Base-by-base conservation (phyloP, 1,284 basidiomycete species). In the Boletellus deceptivus region DNA sequence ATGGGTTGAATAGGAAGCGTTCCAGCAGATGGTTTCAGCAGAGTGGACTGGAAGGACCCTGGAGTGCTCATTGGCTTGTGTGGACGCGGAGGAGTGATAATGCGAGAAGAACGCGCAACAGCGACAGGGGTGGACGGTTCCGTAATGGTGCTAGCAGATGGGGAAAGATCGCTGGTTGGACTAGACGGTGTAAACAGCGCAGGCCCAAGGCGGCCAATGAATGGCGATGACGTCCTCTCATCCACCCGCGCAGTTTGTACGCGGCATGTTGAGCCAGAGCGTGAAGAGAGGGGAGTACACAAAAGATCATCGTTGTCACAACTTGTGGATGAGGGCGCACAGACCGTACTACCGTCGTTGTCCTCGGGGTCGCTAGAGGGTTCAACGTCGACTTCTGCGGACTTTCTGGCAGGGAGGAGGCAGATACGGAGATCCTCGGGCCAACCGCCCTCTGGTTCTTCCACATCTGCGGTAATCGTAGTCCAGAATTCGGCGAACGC, bases 401-500 rank as follows among this genome's bases (percentile, higher is more conserved):
- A 38, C 2, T 50, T 41, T 5, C 51, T 31, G n/a, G 33, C 22
- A 41, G 53, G 46, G 10, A 53, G 51, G 43, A 79, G 60, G 53
- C 75, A 77, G n/a, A 68, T 63, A 31, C 62, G 70, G 37, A 84
- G 70, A 43, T 70, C 64, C 22, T 64, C 63, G 0, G 81, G 74
- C 82, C 83, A 87, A 5, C 77, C 79, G 1, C 59, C 59, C 9
- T 62, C 54, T 1, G 82, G 80, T 16, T 72, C 66, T 6, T 70
- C 53, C 18, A 70, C 34, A 3, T 64, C 50, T 10, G 71, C 72
- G 49, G 74, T 84, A 2, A 71, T 71, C 1, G 68, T 59, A 16
- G 72, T 63, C 86, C 86, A 88, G 60, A 83, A 83, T 31, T 78
- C 77, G 6, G 64, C 61, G 59, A 89, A 86, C 1, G 79, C 72